Base-by-base conservation (phyloP, 805 yeast species). In the Wickerhamomyces alni region DNA sequence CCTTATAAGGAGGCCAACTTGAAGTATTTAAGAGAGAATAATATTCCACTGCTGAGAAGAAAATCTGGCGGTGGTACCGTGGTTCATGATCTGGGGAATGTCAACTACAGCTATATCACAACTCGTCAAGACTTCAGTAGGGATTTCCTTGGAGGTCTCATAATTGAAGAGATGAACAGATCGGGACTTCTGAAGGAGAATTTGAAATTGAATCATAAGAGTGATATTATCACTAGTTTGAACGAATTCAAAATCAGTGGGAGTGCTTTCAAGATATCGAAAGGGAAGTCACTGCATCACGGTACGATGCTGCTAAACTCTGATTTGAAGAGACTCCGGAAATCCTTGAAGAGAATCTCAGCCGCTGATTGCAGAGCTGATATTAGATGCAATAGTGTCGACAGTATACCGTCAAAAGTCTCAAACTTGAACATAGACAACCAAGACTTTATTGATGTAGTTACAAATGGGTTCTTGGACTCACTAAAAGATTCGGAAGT, bases 51-150 rank as follows among this genome's bases (percentile, higher is more conserved):
- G 8, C 56, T 93, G 6, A 67, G 99, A 49, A 67, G 99, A 40
- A 66, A 74, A 35, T 81, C 93, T 8, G 99, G 99, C 0, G 99
- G 99, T 2, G 99, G 99, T 0, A 79, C 97, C 0, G 99, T 93
- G 1, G 95, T 88, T 10, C 99, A 93, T 58, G 99, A 91, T 59
- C 47, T 69, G 5, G 96, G 97, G 0, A 93, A 93, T 52, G 78
- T 82, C 16, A 93, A 93, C 55, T 93, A 82, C 60, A 81, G 94
- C 5, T 87, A 75, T 52, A 78, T 91, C 66, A 77, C 85, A 9
- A 69, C 85, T 3, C 73, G 85, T 44, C 71, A 69, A 11, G 71
- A 70, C 2, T 93, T 93, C 55, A 67, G 74, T 62, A 55, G 94
- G 47, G 65, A 39, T 2, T 47, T 30, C 35, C 55, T 56, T 38